phyloP scores from a whole-genome alignment of 2,329 filamentous ascomycete genomes.

The Cordyceps pruinosa region DNA sequence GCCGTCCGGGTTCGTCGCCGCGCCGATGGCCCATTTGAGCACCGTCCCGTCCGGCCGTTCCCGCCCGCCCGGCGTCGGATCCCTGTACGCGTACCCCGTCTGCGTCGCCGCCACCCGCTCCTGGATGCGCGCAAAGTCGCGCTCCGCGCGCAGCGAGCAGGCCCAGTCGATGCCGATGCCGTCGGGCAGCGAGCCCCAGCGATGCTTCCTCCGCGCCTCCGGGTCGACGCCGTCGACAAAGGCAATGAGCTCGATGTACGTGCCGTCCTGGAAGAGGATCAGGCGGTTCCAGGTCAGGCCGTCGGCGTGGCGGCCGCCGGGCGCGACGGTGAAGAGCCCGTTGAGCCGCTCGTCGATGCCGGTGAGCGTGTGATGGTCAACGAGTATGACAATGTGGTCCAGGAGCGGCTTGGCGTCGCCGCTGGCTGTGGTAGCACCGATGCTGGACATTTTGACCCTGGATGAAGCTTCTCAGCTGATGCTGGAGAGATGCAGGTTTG shows the following conservation, averaged over 20 bases:
- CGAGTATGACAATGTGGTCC: conserved; percentile 59
- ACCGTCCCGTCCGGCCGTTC: conserved; percentile 47
- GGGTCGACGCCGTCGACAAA: conserved; percentile 43
- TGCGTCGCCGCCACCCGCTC: conserved; percentile 25
- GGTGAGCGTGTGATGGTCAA: conserved; percentile 43
- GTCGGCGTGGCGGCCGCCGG: conserved; percentile 56
- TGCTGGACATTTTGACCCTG: background rate
- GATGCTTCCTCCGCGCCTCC: conserved; percentile 39
- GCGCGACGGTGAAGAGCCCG: conserved; percentile 48
- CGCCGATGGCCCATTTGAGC: conserved; percentile 53
- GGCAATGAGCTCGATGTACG: conserved; percentile 60
- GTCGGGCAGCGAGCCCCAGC: conserved; percentile 48
- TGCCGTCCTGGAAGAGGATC: conserved; percentile 55
- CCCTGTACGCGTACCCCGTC: conserved; percentile 36
- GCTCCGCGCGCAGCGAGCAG: conserved; percentile 36
- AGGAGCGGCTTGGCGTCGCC: conserved; percentile 26
- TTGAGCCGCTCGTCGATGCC: conserved; percentile 44
- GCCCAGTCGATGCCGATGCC: conserved; percentile 55
- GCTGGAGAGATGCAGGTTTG: background rate
- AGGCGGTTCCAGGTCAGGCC: conserved; percentile 55
- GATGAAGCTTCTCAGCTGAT: background rate
- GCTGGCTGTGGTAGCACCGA: too few species aligned
- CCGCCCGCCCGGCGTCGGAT: conserved; percentile 46
- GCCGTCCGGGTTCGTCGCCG: conserved; percentile 24
- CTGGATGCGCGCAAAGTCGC: conserved; percentile 32